Evolutionary conservation across 2,329 filamentous ascomycete species (phyloP).

Genomic region (Gliomastix tumulicola): DNA sequence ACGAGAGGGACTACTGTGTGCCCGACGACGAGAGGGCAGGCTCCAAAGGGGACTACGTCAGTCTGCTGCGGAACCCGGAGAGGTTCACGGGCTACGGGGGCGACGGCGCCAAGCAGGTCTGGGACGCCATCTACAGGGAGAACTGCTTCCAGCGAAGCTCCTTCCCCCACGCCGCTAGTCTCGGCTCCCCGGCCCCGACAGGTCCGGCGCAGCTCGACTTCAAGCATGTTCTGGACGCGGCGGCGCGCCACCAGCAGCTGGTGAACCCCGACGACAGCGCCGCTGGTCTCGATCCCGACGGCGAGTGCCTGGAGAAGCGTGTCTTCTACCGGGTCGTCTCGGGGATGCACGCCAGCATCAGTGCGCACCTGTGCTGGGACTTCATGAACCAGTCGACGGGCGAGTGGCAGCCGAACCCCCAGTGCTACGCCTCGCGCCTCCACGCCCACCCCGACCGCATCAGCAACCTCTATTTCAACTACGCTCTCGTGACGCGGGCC

Average conservation of each 20-base stretch:
- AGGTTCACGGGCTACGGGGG: constrained; percentile 92
- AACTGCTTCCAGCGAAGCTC: constrained; percentile 82
- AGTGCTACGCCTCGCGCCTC: constrained; percentile 83
- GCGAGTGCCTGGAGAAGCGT: constrained; percentile 96
- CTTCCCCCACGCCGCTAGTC: constrained; percentile 50
- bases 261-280: constrained; percentile 40
- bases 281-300: constrained; percentile 55
- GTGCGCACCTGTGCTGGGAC: constrained; percentile 91
- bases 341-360: constrained; percentile 98
- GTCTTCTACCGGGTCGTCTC: constrained; percentile 94
- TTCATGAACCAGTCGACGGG: constrained; percentile 94
- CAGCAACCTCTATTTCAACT: constrained; percentile 98
- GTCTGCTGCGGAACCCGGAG: constrained; percentile 86
- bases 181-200: constrained; percentile 35
- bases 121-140: constrained; percentile 94
- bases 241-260: constrained; percentile 44
- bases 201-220: constrained; percentile 54
- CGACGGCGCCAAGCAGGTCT: constrained; percentile 78
- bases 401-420: constrained; percentile 82
- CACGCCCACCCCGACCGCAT: constrained; percentile 83
- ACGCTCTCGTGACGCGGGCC: constrained; percentile 86
- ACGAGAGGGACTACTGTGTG: constrained; percentile 93
- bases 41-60: constrained; percentile 93
- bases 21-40: constrained; percentile 85
- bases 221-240: constrained; percentile 52